Conservation (phyloP, 805 yeast genomes). For the Kluyveromyces nonfermentans region DNA sequence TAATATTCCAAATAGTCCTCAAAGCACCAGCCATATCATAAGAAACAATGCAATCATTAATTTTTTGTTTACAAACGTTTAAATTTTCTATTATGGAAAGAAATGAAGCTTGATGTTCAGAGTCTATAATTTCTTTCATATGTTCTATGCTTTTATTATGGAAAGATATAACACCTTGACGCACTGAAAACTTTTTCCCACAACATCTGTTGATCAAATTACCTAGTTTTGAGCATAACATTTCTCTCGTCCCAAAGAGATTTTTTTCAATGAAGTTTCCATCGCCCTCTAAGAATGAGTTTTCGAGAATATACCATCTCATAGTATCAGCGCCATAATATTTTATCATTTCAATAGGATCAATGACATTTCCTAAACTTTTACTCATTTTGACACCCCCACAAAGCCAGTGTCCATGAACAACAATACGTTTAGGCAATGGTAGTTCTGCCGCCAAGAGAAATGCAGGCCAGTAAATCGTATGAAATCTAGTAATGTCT, state of each 20-base stretch:
- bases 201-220: conserved; percentile 69
- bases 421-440: conserved; percentile 65
- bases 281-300: conserved; percentile 67
- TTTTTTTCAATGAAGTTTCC: conserved; percentile 63
- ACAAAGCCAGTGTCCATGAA: conserved; percentile 91
- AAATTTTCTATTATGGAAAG: conserved; percentile 26
- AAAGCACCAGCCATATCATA: conserved; percentile 51
- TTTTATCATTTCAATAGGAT: conserved; percentile 60
- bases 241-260: conserved; percentile 44
- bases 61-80: conserved; percentile 28
- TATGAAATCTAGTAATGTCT: conserved; percentile 82
- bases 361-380: conserved; percentile 86
- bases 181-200: conserved; percentile 55
- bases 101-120: conserved; percentile 13
- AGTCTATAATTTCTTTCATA: conserved; percentile 12
- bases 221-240: conserved; percentile 73
- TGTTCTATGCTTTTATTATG: conserved; percentile 6
- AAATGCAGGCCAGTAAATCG: conserved; percentile 90
- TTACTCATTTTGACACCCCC: conserved; percentile 92
- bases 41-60: conserved; percentile 35
- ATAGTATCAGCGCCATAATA: conserved; percentile 64
- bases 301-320: conserved; percentile 66
- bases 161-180: conserved; percentile 32
- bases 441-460: conserved; percentile 71
- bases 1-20: conserved; percentile 47